phyloP scores from a whole-genome alignment of 177 flowering plant species.

The Vitis hybrid region DNA sequence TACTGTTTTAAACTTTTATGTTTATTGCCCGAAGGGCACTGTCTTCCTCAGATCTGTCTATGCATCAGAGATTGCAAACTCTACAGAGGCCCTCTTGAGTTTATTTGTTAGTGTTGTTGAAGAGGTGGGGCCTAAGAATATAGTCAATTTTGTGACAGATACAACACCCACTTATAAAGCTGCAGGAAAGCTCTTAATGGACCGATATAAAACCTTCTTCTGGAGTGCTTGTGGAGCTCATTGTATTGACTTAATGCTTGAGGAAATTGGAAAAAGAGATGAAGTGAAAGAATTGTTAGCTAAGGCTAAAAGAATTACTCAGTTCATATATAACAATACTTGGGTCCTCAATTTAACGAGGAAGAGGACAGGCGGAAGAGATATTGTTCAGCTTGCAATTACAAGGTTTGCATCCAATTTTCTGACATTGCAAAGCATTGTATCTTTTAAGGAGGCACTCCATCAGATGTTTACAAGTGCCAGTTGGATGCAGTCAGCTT shows the following conservation, averaged over 20 bases:
- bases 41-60: slow-evolving; percentile 47
- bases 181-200: slow-evolving; percentile 37
- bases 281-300: slow-evolving; percentile 26
- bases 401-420: slow-evolving; percentile 34
- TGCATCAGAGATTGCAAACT: slow-evolving; percentile 29
- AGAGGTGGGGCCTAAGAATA: slow-evolving; percentile 43
- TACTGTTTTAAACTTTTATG: slow-evolving; percentile 30
- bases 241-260: slow-evolving; percentile 41
- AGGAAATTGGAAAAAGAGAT: slow-evolving; percentile 28
- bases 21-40: slow-evolving; percentile 45
- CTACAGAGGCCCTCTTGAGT: slow-evolving; percentile 26
- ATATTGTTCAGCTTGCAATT: slow-evolving; percentile 31
- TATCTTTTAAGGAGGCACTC: slow-evolving; percentile 32
- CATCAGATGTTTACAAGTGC: slow-evolving; percentile 37
- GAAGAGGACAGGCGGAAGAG: slow-evolving; percentile 38
- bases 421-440: slow-evolving; percentile 33
- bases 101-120: slow-evolving; percentile 38
- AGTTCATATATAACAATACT: slow-evolving; percentile 36
- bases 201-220: slow-evolving; percentile 32
- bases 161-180: slow-evolving; percentile 25
- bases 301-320: slow-evolving; percentile 38
- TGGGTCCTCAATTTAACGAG: slow-evolving; percentile 38
- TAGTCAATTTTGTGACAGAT: slow-evolving; percentile 46
- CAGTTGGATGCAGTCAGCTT: slow-evolving; percentile 36
- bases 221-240: slow-evolving; percentile 44